Percentiles rank a stretch among this genome's conserved stretches.
Evolutionary conservation across 2,329 filamentous ascomycete species (phyloP).

Genomic region (Ceratocystis albifundus): DNA sequence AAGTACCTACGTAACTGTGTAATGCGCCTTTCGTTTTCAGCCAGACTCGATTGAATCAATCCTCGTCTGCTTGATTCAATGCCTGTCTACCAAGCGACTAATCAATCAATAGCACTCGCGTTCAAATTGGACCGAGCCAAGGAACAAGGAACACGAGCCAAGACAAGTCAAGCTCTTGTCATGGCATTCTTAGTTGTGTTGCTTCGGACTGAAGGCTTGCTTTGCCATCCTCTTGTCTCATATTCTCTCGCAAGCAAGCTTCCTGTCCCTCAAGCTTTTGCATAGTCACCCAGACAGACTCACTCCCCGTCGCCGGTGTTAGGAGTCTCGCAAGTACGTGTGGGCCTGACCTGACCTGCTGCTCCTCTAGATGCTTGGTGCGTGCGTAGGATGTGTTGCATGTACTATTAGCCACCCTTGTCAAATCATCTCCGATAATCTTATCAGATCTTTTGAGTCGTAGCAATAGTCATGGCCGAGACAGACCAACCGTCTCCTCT

Average conservation of each 20-base stretch:
- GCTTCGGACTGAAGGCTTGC: not conserved
- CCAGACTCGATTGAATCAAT: not conserved
- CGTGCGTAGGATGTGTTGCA: too few species aligned
- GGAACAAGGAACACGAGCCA: slow-evolving; percentile 5
- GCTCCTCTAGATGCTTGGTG: not conserved
- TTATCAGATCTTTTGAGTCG: slow-evolving; percentile 7
- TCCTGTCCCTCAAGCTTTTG: not conserved
- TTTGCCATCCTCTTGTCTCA: slow-evolving; percentile 4
- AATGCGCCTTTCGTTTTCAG: not conserved
- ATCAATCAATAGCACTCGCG: slow-evolving; percentile 12
- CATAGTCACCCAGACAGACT: not conserved
- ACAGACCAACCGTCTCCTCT: not conserved
- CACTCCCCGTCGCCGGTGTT: not conserved
- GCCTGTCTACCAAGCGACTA: not conserved
- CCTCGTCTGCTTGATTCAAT: not conserved
- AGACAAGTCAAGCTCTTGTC: slow-evolving; percentile 2
- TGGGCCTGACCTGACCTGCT: not conserved
- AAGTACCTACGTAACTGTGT: not conserved
- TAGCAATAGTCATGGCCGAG: not conserved
- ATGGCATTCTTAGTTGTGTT: not conserved
- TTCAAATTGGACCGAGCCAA: slow-evolving; percentile 8
- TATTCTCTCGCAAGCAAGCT: not conserved
- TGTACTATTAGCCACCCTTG: not conserved
- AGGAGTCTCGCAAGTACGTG: not conserved
- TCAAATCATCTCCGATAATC: not conserved